Conservation (phyloP, 441 rosid genomes). For the Populus hybrid region DNA sequence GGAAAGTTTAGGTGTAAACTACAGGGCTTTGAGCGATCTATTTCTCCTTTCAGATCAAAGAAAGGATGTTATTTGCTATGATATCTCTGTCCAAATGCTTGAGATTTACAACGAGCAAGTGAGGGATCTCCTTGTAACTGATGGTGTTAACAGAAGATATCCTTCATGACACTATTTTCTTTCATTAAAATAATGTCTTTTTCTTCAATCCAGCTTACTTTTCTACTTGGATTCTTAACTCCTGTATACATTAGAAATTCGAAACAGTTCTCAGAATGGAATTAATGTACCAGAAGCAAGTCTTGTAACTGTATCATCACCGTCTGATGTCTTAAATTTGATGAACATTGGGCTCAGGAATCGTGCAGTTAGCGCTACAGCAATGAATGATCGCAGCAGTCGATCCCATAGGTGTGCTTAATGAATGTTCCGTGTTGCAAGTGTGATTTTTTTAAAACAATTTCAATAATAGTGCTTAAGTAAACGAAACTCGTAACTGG, state of each 20-base stretch:
- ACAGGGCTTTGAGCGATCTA: conserved; percentile 86
- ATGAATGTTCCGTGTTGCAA: neutral
- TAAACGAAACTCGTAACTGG: conserved; percentile 7
- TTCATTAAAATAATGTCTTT: neutral
- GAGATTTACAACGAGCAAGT: conserved; percentile 98
- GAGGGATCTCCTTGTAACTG: conserved; percentile 76
- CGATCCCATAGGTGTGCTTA: conserved; percentile 79
- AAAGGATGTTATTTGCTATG: conserved; percentile 66
- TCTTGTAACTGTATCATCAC: conserved; percentile 70
- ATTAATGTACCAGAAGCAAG: conserved; percentile 84
- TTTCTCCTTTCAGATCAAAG: conserved; percentile 85
- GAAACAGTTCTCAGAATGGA: conserved; percentile 79
- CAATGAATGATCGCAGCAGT: conserved; percentile 86
- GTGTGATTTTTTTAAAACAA: neutral
- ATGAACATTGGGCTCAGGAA: conserved; percentile 77
- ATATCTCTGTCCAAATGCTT: conserved; percentile 92
- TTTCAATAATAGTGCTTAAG: neutral
- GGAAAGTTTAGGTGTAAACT: conserved; percentile 81
- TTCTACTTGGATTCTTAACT: conserved; percentile 38
- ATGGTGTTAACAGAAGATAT: conserved; percentile 86
- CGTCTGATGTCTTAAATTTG: conserved; percentile 63
- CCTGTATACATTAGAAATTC: conserved; percentile 65
- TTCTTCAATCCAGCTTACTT: neutral
- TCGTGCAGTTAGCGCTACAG: conserved; percentile 83
- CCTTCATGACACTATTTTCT: conserved; percentile 40